phyloP scores from a whole-genome alignment of 1,284 basidiomycete species.

The Moniliophthora roreri region DNA sequence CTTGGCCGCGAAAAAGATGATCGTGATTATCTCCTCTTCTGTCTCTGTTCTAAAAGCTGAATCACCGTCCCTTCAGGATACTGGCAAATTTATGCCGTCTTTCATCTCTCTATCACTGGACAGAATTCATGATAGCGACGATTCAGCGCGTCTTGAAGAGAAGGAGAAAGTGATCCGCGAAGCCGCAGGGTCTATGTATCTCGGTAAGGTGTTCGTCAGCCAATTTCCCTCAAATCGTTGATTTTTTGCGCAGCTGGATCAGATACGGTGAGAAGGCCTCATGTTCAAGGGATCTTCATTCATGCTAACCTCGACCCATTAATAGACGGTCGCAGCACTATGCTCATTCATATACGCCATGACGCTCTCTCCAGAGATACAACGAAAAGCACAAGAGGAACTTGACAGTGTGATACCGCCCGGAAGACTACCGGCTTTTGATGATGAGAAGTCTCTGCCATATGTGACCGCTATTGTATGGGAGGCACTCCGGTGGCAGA shows the following conservation, averaged over 20 bases:
- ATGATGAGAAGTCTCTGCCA: constrained; percentile 4
- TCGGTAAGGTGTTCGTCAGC: background rate
- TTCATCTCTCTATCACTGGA: background rate
- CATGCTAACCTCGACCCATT: too few species aligned
- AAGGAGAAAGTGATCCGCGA: background rate
- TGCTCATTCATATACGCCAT: background rate
- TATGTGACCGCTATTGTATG: constrained; percentile 4
- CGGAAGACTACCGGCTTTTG: constrained; percentile 4
- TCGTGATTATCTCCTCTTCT: background rate
- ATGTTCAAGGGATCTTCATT: too few species aligned
- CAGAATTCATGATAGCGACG: background rate
- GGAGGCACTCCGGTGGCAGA: constrained; percentile 1
- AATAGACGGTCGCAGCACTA: background rate
- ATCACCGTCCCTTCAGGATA: background rate
- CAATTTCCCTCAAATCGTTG: background rate
- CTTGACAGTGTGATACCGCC: constrained; percentile 7
- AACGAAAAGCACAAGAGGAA: constrained; percentile 11
- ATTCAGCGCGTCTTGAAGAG: background rate
- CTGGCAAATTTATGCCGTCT: background rate
- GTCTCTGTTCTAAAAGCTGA: background rate
- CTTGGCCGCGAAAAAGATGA: background rate
- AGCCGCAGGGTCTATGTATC: background rate
- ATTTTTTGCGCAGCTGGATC: background rate
- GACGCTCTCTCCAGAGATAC: constrained; percentile 5
- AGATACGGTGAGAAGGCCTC: background rate